Evolutionary conservation across 140 eudicot species (phyloP).

Genomic region (Eryngium alpinum): DNA sequence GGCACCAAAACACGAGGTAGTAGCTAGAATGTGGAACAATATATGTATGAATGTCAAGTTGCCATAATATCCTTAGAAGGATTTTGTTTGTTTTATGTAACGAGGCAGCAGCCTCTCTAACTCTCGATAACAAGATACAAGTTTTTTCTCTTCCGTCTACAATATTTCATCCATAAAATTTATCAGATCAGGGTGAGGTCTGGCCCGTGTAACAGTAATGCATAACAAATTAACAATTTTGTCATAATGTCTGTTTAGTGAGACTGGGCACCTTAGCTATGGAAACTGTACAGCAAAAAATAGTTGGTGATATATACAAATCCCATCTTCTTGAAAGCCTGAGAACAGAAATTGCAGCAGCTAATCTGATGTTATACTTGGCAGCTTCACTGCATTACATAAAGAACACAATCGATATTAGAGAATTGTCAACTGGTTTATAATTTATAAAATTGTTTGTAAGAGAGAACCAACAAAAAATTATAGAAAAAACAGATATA

Average conservation of each 20-base stretch:
- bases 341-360: constrained; percentile 91
- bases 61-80: no score
- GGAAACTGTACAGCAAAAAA: constrained; percentile 56
- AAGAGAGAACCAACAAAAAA: background rate
- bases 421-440: background rate
- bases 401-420: constrained; percentile 6
- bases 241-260: background rate
- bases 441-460: background rate
- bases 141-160: no score
- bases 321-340: constrained; percentile 89
- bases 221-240: background rate
- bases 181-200: no score
- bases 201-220: no score
- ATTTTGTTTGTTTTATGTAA: no score
- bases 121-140: no score
- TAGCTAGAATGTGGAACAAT: background rate
- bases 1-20: background rate
- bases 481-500: background rate
- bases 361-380: constrained; percentile 48
- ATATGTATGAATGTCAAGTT: background rate
- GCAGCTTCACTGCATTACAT: constrained; percentile 52
- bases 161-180: no score
- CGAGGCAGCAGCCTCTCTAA: no score
- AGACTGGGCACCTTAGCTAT: constrained; percentile 57
- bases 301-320: constrained; percentile 67